Base-by-base conservation (phyloP, 768 basidiomycete genomes). In the Tricholoma flavovirens region DNA sequence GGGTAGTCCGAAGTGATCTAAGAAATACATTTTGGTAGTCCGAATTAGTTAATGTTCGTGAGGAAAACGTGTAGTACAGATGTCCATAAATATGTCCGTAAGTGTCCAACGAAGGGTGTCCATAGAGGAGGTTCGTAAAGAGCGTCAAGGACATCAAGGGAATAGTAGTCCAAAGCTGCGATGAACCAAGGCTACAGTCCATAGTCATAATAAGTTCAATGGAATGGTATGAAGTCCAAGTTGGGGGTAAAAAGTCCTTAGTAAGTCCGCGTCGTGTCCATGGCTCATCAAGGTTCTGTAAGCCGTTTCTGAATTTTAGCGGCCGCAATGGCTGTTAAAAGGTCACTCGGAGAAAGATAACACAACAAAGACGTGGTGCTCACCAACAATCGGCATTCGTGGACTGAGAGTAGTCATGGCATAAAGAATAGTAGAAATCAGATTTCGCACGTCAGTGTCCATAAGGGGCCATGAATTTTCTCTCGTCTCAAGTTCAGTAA, bases 391-490 rank as follows among this genome's bases (percentile, higher is more conserved):
- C 30, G 87, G 87, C 66, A 84, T 87, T 48, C 76, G 75, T 10
- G 79, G 67, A 57, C 79, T 77, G 45, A 89, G 78, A 55, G 73
- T 79, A 56, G 75, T 83, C 79, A 89, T 81, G 58, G 83, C 84
- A 60, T 79, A 85, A 26, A 86, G 72, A 51, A 90, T 67, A 15
- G 80, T 75, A 32, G 74, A 76, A 40, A 88, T 79, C 57, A 88
- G 86, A 62, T 73, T 79, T 58, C 83, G 82, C 53, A 84, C 69
- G 57, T 88, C 86, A 54, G 77, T 76, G 64, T 80, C 79, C 59
- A 80, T 72, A 35, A 80, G 71, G 9, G 85, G 78, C 84, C 87
- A 89, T 38, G 86, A 76, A 12, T 78, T 67, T 65, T 86, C 84
- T 51, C 86, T 71, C 55, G 80, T 69, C 54, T 83, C 77, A n/a